Percentiles rank a stretch among this genome's conserved stretches.
phyloP scores from a whole-genome alignment of 1,139 yeast species.

The Blastobotrys capitulatus region DNA sequence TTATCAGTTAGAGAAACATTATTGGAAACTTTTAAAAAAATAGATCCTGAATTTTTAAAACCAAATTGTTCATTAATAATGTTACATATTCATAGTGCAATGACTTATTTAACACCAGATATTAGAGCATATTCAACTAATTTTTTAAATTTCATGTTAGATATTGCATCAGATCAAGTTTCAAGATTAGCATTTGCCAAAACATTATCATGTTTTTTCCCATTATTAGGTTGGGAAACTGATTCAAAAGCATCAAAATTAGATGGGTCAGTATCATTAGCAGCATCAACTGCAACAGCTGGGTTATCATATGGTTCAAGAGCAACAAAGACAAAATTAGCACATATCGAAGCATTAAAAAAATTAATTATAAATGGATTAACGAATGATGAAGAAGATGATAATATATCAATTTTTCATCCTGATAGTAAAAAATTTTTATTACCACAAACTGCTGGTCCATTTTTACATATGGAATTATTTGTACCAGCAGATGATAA shows the following conservation, averaged over 20 bases:
- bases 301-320: constrained; percentile 31
- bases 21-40: constrained; percentile 45
- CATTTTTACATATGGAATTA: constrained; percentile 53
- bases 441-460: constrained; percentile 51
- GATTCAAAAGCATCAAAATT: constrained; percentile 9
- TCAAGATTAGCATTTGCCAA: constrained; percentile 34
- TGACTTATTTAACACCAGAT: constrained; percentile 83
- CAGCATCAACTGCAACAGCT: constrained; percentile 29
- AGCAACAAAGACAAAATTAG: constrained; percentile 29
- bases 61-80: constrained; percentile 63
- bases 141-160: constrained; percentile 52
- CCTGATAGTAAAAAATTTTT: constrained; percentile 48
- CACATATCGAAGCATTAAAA: constrained; percentile 29
- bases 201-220: constrained; percentile 34
- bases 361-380: constrained; percentile 28
- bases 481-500: constrained; percentile 32
- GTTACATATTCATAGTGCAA: constrained; percentile 81
- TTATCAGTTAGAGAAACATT: constrained; percentile 59
- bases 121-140: constrained; percentile 67
- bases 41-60: constrained; percentile 44
- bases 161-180: constrained; percentile 28
- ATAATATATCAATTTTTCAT: constrained; percentile 31
- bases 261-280: constrained; percentile 11
- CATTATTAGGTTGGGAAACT: constrained; percentile 38
- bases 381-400: constrained; percentile 20